Conservation (phyloP, 352 stramenopile genomes). For the Globisporangium megalacanthum region DNA sequence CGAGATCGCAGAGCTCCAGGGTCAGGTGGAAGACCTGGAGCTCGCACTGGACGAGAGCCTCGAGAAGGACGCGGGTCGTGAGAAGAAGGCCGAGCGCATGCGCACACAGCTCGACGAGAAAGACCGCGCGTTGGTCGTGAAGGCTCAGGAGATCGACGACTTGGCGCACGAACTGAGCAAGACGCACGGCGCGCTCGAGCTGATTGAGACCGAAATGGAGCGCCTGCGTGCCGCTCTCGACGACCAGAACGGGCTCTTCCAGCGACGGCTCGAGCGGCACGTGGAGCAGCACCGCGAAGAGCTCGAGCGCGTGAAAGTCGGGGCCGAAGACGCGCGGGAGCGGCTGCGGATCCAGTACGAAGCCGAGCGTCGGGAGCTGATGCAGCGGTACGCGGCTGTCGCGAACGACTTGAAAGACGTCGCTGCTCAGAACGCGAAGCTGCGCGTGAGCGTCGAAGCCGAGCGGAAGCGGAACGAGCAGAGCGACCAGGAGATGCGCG, state of each 20-base stretch:
- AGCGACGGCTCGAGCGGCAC: slow-evolving; percentile 42
- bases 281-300: slow-evolving; percentile 43
- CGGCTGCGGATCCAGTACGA: slow-evolving; percentile 30
- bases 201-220: slow-evolving; percentile 70
- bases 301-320: slow-evolving; percentile 21
- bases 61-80: slow-evolving; percentile 26
- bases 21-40: slow-evolving; percentile 58
- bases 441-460: slow-evolving; percentile 35
- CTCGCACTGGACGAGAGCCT: slow-evolving; percentile 51
- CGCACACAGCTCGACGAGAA: slow-evolving; percentile 17
- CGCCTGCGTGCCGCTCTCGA: slow-evolving; percentile 41
- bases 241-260: slow-evolving; percentile 53
- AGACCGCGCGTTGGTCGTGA: slow-evolving; percentile 12
- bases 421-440: slow-evolving; percentile 41
- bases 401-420: slow-evolving; percentile 37
- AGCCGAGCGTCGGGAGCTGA: slow-evolving; percentile 25
- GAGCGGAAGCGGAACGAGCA: slow-evolving; percentile 39
- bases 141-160: slow-evolving; percentile 17
- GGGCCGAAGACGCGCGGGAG: slow-evolving; percentile 33
- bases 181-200: slow-evolving; percentile 51
- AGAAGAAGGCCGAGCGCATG: slow-evolving; percentile 29
- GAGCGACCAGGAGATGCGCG: slow-evolving; percentile 60
- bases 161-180: slow-evolving; percentile 31
- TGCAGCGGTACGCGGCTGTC: slow-evolving; percentile 33
- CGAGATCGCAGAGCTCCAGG: slow-evolving; percentile 41